phyloP scores from a whole-genome alignment of 2,329 filamentous ascomycete genomes.

The Berkeleyomyces rouxiae region DNA sequence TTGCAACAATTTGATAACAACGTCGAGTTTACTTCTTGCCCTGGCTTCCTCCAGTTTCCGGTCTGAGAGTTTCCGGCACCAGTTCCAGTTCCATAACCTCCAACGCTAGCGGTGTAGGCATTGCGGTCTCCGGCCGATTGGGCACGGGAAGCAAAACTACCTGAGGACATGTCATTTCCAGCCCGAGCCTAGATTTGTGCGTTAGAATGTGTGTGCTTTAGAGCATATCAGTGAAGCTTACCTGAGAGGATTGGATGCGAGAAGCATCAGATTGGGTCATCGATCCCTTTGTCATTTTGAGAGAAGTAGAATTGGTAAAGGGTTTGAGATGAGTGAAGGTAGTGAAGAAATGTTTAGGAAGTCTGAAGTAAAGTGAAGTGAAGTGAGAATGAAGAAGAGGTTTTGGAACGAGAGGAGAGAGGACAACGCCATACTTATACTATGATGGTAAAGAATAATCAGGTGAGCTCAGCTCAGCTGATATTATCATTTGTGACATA shows the following conservation, averaged over 20 bases:
- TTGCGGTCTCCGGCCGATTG: background rate
- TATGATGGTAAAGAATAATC: too few species aligned
- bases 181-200: background rate
- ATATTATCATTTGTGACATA: too few species aligned
- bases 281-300: background rate
- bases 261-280: background rate
- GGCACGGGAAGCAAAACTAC: background rate
- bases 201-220: background rate
- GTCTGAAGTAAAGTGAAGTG: background rate
- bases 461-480: too few species aligned
- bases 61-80: background rate
- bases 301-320: background rate
- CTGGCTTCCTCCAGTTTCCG: background rate
- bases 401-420: too few species aligned
- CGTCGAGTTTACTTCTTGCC: background rate
- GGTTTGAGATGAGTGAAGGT: background rate
- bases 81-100: background rate
- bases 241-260: background rate
- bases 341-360: too few species aligned
- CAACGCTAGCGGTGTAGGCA: background rate
- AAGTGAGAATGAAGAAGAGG: background rate
- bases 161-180: background rate
- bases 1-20: background rate
- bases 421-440: too few species aligned
- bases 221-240: background rate